Conservation (phyloP, 2,329 filamentous ascomycete species). For the Calonectria fujianensis region DNA sequence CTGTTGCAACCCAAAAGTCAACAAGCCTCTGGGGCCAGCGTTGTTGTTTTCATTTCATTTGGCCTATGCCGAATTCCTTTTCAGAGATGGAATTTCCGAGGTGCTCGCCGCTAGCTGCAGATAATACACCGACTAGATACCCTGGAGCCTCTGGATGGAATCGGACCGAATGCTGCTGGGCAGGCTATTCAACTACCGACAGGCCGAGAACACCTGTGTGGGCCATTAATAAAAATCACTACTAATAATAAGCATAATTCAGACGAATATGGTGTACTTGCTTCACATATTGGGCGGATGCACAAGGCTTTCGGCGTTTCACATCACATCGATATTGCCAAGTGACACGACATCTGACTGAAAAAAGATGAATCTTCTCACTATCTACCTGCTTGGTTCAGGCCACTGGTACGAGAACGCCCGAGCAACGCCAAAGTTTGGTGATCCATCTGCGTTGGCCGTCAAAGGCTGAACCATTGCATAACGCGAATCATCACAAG, state of each 20-base stretch:
- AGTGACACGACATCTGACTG: not conserved
- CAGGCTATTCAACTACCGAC: too few species aligned
- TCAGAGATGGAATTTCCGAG: constrained; percentile 52
- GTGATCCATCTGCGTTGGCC: constrained; percentile 70
- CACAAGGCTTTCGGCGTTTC: not conserved
- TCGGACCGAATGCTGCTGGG: not conserved
- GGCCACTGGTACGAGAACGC: constrained; percentile 49
- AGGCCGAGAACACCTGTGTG: too few species aligned
- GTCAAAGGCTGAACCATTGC: constrained; percentile 72
- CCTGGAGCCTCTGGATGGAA: too few species aligned
- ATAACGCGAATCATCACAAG: constrained; percentile 72
- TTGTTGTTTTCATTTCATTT: constrained; percentile 52
- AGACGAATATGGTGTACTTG: not conserved
- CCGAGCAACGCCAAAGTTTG: constrained; percentile 67
- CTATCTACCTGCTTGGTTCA: constrained; percentile 39
- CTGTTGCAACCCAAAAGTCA: constrained; percentile 53
- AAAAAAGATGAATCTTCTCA: too few species aligned
- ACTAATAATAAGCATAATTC: not conserved
- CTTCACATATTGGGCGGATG: not conserved
- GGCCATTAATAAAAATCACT: not conserved
- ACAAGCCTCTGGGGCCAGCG: constrained; percentile 42
- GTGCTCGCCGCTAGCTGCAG: constrained; percentile 38
- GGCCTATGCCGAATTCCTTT: constrained; percentile 52
- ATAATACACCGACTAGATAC: not conserved
- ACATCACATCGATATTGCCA: not conserved